Base-by-base conservation (phyloP, 2,329 filamentous ascomycete species). In the Arthrobotrys pseudoclavata region DNA sequence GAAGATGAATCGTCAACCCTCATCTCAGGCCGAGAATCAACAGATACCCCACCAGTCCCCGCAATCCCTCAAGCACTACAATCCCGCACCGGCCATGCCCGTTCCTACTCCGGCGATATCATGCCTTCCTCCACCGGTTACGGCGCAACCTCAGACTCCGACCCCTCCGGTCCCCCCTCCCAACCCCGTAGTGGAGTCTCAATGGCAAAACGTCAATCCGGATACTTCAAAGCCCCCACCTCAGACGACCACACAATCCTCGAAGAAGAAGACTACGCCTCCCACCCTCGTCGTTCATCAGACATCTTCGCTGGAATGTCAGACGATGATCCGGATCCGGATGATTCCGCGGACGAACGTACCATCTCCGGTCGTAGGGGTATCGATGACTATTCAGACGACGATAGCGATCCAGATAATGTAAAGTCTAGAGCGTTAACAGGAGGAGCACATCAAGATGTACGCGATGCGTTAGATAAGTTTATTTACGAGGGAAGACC, bases 401-500 rank as follows among this genome's bases (percentile, higher is more conserved):
- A 63, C 12, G 55, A 53, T 7, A 50, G 37, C 10, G 75, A 78
- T 20, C 52, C 55, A 13, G 75, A 78, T 18, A 29, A 68, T 24
- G 75, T 72, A 12, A 69, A 79, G 34, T 13, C 37, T 1, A 50
- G 71, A 22, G 31, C 31, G 3, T 10, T 31, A 7, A 70, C 63
- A 18, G 75, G 69, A 5, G 75, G 69, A 22, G 75, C 68, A 1
- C 69, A 79, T 40, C 69, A 79, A 10, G 75, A 79, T 24, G 75
- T 74, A 15, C 12, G 69, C 1, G 75, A 79, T 45, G 75, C 69
- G 5, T 18, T 79, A 4, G 75, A 79, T 52, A 72, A 69, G 48
- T 79, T 74, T 24, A 79, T 79, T 57, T 74, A 74, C 22, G 69
- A 69, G 48, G 75, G 75, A 26, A 67, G 75, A 68, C 75, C 75